phyloP scores from a whole-genome alignment of 345 rosid genomes.

The Cardamine occulta region DNA sequence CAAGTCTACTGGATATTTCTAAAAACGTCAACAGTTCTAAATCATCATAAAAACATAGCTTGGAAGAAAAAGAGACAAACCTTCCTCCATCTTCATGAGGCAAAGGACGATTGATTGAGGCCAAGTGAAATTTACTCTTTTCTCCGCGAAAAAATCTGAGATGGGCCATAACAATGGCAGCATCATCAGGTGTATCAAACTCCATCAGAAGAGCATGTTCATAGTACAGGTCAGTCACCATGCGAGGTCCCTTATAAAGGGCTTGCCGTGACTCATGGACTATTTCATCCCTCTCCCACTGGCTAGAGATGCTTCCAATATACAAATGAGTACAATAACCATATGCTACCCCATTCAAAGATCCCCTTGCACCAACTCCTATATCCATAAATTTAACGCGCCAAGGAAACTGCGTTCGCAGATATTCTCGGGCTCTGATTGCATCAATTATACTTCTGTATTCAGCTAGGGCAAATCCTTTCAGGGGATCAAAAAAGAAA shows the following conservation, averaged over 20 bases:
- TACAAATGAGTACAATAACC: slow-evolving; percentile 83
- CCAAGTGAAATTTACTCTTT: slow-evolving; percentile 56
- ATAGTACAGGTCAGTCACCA: slow-evolving; percentile 71
- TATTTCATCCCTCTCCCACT: slow-evolving; percentile 86
- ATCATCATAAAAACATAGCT: slow-evolving; percentile 18
- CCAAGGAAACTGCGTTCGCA: slow-evolving; percentile 82
- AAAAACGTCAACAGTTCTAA: slow-evolving; percentile 14
- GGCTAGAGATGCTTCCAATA: slow-evolving; percentile 77
- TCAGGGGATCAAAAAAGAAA: slow-evolving; percentile 70
- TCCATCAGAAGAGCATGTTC: slow-evolving; percentile 91
- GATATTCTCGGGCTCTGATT: slow-evolving; percentile 82
- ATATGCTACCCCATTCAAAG: slow-evolving; percentile 73
- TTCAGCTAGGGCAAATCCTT: slow-evolving; percentile 87
- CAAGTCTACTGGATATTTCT: not conserved
- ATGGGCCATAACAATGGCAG: slow-evolving; percentile 81
- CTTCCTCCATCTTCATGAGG: slow-evolving; percentile 66
- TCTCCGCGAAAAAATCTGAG: slow-evolving; percentile 75
- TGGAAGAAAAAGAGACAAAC: slow-evolving; percentile 45
- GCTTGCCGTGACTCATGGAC: slow-evolving; percentile 88
- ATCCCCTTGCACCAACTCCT: slow-evolving; percentile 84
- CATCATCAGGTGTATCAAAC: slow-evolving; percentile 92
- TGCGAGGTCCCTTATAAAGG: slow-evolving; percentile 73
- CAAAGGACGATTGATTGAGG: slow-evolving; percentile 52
- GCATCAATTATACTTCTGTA: slow-evolving; percentile 89
- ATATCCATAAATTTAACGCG: slow-evolving; percentile 78